A percentile compares a stretch with the other conserved stretches of the same genome.
These are phyloP conservation scores for Penicillium italicum DNA, from an alignment of 2,329 filamentous ascomycete species.

Conservation along the genomic window DNA sequence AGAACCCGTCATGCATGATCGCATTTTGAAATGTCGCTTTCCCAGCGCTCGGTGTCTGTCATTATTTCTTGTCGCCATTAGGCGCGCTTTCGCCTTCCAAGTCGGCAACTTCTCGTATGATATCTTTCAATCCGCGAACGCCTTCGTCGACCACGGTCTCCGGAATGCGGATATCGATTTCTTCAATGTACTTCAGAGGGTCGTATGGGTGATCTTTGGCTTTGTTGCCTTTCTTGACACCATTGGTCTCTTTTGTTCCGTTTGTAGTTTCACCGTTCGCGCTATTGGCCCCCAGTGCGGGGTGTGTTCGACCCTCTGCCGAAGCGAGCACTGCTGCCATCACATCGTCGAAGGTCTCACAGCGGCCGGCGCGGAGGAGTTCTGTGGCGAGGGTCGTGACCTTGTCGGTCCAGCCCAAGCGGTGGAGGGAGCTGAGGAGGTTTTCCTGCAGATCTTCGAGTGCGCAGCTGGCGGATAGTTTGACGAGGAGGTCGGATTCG, in stretches of 20 bases:
- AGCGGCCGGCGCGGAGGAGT: slow-evolving; percentile 56
- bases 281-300: slow-evolving; percentile 27
- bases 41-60: background rate
- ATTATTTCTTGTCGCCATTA: slow-evolving; percentile 25
- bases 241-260: slow-evolving; percentile 16
- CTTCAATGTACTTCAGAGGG: slow-evolving; percentile 32
- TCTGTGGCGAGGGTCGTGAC: slow-evolving; percentile 54
- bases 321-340: slow-evolving; percentile 52
- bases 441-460: slow-evolving; percentile 55
- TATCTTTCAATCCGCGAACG: slow-evolving; percentile 50
- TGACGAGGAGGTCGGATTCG: slow-evolving; percentile 40
- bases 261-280: slow-evolving; percentile 19
- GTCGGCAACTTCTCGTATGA: slow-evolving; percentile 51
- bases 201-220: slow-evolving; percentile 21
- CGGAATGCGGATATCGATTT: slow-evolving; percentile 49
- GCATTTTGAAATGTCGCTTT: slow-evolving; percentile 3
- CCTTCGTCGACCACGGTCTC: slow-evolving; percentile 50
- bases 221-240: slow-evolving; percentile 29
- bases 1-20: slow-evolving; percentile 20
- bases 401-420: slow-evolving; percentile 57
- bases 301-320: slow-evolving; percentile 35
- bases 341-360: slow-evolving; percentile 55
- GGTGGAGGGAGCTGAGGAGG: slow-evolving; percentile 54
- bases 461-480: slow-evolving; percentile 47
- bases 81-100: slow-evolving; percentile 38